Evolutionary conservation across 441 rosid species (phyloP).

Genomic region (Bruguiera hainesii): DNA sequence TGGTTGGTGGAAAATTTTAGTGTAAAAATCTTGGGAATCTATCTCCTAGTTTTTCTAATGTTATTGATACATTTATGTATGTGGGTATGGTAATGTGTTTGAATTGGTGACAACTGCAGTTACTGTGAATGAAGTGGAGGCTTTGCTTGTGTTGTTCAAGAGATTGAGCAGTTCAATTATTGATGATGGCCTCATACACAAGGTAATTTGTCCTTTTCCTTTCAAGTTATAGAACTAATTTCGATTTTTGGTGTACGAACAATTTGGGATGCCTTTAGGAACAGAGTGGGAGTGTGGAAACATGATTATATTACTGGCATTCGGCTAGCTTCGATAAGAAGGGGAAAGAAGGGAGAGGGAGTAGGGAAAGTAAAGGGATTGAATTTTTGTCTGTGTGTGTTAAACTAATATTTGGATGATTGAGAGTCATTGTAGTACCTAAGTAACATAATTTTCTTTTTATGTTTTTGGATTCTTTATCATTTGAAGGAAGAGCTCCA

Average conservation of each 20-base stretch:
- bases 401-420: background rate
- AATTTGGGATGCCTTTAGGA: background rate
- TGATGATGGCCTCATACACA: slow-evolving; percentile 78
- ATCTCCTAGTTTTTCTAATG: too few species aligned
- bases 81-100: too few species aligned
- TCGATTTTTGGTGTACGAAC: background rate
- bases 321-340: too few species aligned
- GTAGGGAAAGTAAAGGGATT: too few species aligned
- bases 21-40: too few species aligned
- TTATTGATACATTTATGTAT: too few species aligned
- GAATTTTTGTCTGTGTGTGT: background rate
- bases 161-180: slow-evolving; percentile 64
- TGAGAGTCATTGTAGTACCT: too few species aligned
- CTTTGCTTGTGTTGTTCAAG: slow-evolving; percentile 67
- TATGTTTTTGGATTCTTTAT: background rate
- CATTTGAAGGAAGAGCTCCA: slow-evolving; percentile 74
- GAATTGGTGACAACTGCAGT: slow-evolving; percentile 35
- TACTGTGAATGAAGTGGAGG: slow-evolving; percentile 75
- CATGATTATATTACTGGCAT: too few species aligned
- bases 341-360: too few species aligned
- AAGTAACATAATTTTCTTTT: background rate
- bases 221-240: too few species aligned
- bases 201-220: slow-evolving; percentile 36
- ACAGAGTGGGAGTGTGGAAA: too few species aligned
- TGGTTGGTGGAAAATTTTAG: too few species aligned